phyloP scores from a whole-genome alignment of 1,139 yeast genomes.

The Pichia inconspicua region DNA sequence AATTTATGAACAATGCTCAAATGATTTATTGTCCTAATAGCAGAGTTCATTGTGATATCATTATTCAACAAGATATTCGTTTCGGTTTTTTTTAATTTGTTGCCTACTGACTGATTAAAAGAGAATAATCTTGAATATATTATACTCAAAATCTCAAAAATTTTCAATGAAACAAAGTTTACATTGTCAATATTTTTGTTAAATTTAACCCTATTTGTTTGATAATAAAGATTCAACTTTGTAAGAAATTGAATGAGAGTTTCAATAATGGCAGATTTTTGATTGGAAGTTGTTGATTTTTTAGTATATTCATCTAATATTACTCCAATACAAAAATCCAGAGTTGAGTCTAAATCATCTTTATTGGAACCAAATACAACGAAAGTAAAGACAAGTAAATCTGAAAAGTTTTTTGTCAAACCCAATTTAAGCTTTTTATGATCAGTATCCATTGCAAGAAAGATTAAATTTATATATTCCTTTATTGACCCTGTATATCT shows the following conservation, averaged over 20 bases:
- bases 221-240: conserved; percentile 24
- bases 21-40: conserved; percentile 20
- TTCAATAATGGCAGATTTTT: conserved; percentile 24
- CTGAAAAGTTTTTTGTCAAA: conserved; percentile 25
- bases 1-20: conserved; percentile 22
- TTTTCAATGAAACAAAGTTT: conserved; percentile 25
- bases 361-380: conserved; percentile 24
- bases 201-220: conserved; percentile 21
- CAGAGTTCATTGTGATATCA: conserved; percentile 17
- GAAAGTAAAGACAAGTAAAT: conserved; percentile 25
- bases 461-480: conserved; percentile 15
- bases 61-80: conserved; percentile 8
- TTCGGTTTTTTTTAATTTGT: conserved; percentile 13
- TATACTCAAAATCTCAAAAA: conserved; percentile 22
- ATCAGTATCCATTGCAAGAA: conserved; percentile 22
- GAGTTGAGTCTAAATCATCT: conserved; percentile 19
- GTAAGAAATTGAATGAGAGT: conserved; percentile 24
- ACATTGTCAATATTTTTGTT: conserved; percentile 15
- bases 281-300: conserved; percentile 11
- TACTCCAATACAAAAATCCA: conserved; percentile 19
- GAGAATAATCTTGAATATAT: conserved; percentile 22
- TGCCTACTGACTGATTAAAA: conserved; percentile 9
- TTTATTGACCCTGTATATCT: conserved; percentile 19
- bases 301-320: conserved; percentile 20
- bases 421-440: conserved; percentile 24